These are phyloP conservation scores for Dionaea muscipula DNA, from an alignment of 179 eudicot species.

Conservation along the genomic window DNA sequence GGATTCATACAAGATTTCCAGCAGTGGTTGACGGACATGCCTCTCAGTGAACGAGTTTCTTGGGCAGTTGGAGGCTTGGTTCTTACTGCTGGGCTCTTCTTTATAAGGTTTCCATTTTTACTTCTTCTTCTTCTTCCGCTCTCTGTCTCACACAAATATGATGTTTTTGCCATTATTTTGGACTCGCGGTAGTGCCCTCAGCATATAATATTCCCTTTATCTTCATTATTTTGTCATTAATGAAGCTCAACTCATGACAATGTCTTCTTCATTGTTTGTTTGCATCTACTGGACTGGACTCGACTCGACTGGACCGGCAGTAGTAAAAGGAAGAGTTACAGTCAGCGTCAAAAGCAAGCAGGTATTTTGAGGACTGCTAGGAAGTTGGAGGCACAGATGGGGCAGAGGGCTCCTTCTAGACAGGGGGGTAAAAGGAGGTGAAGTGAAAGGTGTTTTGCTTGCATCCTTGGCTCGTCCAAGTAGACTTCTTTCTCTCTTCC, in stretches of 20 bases:
- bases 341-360: constrained; percentile 46
- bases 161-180: background rate
- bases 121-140: background rate
- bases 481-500: too few species aligned
- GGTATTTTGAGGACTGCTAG: constrained; percentile 46
- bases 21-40: constrained; percentile 59
- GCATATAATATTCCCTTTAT: too few species aligned
- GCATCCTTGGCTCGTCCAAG: background rate
- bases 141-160: too few species aligned
- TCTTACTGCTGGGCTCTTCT: constrained; percentile 84
- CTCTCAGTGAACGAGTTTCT: constrained; percentile 58
- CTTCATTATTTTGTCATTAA: too few species aligned
- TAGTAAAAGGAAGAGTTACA: constrained; percentile 58
- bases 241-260: too few species aligned
- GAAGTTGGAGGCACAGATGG: constrained; percentile 34
- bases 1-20: constrained; percentile 45
- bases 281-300: too few species aligned
- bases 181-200: background rate
- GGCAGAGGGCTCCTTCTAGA: constrained; percentile 23
- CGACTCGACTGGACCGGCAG: too few species aligned
- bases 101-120: constrained; percentile 43
- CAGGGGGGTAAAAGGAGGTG: constrained; percentile 20
- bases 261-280: too few species aligned
- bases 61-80: constrained; percentile 98
- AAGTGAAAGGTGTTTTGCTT: background rate